Percentiles rank a stretch among this genome's conserved stretches.
Conservation (phyloP, 176 grass and related monocot genomes). For the Leersia perrieri region DNA sequence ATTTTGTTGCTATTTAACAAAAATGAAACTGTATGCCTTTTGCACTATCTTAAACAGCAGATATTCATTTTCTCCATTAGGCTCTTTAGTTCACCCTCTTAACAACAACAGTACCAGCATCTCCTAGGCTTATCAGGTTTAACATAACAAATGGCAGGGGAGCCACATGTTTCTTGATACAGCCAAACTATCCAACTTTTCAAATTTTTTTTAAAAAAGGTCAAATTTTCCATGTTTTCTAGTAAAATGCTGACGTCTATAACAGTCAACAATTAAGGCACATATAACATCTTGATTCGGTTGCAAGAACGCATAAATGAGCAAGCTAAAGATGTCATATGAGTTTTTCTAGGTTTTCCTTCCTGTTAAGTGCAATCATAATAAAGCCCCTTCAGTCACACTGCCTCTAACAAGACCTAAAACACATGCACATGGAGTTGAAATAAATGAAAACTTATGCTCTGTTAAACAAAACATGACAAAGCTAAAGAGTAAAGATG, state of each 20-base stretch:
- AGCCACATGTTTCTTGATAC: neutral
- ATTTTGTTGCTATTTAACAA: neutral
- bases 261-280: neutral
- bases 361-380: slow-evolving; percentile 2
- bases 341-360: neutral
- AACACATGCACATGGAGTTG: neutral
- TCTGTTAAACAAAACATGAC: neutral
- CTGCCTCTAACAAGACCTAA: neutral
- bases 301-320: neutral
- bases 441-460: neutral
- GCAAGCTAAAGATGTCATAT: neutral
- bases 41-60: neutral
- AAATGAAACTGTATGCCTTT: neutral
- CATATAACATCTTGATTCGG: neutral
- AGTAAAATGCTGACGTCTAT: neutral
- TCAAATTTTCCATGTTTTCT: neutral
- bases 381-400: neutral
- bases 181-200: neutral
- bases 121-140: neutral
- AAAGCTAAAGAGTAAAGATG: slow-evolving; percentile 3
- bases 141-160: slow-evolving; percentile 4
- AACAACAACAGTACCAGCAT: neutral
- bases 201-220: neutral
- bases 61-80: neutral
- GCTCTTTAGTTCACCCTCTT: neutral